Evolutionary conservation across 768 basidiomycete species (phyloP).

Genomic region (Zangia roseola): DNA sequence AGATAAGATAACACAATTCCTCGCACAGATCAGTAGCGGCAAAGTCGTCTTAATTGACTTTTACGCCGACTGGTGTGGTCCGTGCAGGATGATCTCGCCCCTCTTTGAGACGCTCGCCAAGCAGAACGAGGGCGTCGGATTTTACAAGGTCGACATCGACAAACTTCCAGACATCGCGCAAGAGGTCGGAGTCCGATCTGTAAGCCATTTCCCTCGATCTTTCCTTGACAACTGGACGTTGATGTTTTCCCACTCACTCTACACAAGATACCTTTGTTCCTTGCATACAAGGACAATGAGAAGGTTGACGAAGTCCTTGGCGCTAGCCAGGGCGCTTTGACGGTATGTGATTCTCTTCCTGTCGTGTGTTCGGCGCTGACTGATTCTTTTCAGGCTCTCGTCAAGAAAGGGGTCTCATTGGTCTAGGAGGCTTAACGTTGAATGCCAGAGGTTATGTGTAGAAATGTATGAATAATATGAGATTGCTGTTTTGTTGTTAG

Average conservation of each 20-base stretch:
- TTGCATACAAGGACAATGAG: background rate
- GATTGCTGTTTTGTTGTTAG: too few species aligned
- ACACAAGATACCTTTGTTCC: conserved; percentile 22
- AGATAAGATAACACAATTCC: too few species aligned
- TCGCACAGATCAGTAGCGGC: conserved; percentile 1
- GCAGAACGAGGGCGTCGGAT: conserved; percentile 37
- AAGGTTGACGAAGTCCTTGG: background rate
- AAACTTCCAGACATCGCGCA: conserved; percentile 43
- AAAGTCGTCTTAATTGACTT: conserved; percentile 18
- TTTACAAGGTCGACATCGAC: conserved; percentile 78
- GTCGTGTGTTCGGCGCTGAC: background rate
- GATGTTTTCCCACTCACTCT: too few species aligned
- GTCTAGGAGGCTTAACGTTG: too few species aligned
- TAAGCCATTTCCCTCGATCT: conserved; percentile 30
- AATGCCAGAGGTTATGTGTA: too few species aligned
- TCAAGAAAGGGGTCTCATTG: background rate
- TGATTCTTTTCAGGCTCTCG: background rate
- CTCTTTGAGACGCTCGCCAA: background rate
- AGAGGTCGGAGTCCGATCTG: conserved; percentile 54
- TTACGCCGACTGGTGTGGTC: conserved; percentile 19
- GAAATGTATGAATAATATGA: too few species aligned
- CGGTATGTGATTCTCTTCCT: background rate
- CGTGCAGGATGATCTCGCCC: conserved; percentile 16
- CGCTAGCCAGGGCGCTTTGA: background rate
- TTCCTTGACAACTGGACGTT: background rate